Conservation (phyloP, 176 grass and related monocot species). For the Carex myosuroides region DNA sequence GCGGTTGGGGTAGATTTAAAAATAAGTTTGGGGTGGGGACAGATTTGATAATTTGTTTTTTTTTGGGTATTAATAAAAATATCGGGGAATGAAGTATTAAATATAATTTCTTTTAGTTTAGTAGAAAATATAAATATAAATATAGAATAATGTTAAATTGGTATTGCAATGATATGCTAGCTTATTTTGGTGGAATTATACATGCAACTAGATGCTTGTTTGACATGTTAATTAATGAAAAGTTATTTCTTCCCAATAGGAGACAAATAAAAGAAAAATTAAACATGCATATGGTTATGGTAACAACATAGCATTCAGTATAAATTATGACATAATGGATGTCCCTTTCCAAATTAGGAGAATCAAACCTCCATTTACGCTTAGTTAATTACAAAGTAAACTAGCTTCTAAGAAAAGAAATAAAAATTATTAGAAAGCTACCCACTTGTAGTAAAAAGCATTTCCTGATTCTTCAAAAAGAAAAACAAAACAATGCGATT, state of each 20-base stretch:
- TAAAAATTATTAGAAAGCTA: not conserved
- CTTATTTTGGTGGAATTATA: not conserved
- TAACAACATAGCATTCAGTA: not conserved
- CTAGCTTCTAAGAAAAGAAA: not conserved
- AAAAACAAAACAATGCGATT: not conserved
- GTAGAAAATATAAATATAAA: too few relatives aligned
- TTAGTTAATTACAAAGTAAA: not conserved
- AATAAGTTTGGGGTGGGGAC: too few relatives aligned
- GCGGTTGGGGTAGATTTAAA: too few relatives aligned
- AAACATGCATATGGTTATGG: not conserved
- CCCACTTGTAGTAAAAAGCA: not conserved
- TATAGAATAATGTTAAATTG: not conserved
- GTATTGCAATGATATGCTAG: not conserved
- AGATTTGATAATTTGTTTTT: too few relatives aligned
- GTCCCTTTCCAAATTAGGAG: not conserved
- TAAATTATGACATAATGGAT: not conserved
- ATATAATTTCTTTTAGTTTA: too few relatives aligned
- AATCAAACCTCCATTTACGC: not conserved
- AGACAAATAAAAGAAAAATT: not conserved
- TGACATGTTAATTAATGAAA: not conserved
- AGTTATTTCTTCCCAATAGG: not conserved
- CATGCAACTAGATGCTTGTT: not conserved
- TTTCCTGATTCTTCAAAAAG: conserved; percentile 1
- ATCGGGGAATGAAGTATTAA: too few relatives aligned
- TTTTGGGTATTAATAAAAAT: too few relatives aligned